Conservation (phyloP, 352 stramenopile genomes). For the Elongisporangium senticosum region DNA sequence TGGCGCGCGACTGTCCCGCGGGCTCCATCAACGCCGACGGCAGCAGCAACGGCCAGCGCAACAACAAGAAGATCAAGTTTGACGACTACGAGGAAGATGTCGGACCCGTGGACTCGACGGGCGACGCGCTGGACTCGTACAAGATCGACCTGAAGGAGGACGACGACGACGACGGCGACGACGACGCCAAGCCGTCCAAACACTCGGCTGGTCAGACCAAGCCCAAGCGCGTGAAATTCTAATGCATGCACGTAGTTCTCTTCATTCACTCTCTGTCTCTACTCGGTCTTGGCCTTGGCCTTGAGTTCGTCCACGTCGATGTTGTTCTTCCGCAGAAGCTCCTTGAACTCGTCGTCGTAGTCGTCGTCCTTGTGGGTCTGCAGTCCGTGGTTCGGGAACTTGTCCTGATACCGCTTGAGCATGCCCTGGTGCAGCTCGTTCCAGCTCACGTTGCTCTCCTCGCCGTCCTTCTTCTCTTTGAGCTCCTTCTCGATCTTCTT, state of each 20-base stretch:
- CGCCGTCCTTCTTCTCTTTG: constrained; percentile 42
- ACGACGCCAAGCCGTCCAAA: constrained; percentile 10
- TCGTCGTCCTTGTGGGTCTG: constrained; percentile 42
- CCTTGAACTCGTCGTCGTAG: constrained; percentile 84
- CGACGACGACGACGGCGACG: constrained; percentile 16
- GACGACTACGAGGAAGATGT: constrained; percentile 49
- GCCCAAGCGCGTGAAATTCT: constrained; percentile 46
- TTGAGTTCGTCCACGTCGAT: constrained; percentile 58
- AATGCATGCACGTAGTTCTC: constrained; percentile 7
- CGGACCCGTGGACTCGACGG: constrained; percentile 18
- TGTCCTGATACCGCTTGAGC: constrained; percentile 73
- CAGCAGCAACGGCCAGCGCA: constrained; percentile 41
- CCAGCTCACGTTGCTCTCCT: constrained; percentile 60
- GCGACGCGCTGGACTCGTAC: constrained; percentile 51
- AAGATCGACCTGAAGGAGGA: constrained; percentile 33
- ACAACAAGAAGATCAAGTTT: constrained; percentile 76
- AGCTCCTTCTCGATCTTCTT: constrained; percentile 73
- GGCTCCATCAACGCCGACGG: constrained; percentile 63
- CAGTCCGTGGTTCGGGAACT: constrained; percentile 64
- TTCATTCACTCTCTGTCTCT: constrained; percentile 8
- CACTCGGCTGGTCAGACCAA: constrained; percentile 3
- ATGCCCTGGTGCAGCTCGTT: constrained; percentile 72
- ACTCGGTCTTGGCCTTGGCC: constrained; percentile 24
- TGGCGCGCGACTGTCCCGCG: constrained; percentile 79
- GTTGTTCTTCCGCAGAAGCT: constrained; percentile 74